Evolutionary conservation across 2,329 filamentous ascomycete genomes (phyloP), one percentile per base, ranked within the genome.

Genomic region (Xylaria sp.): DNA sequence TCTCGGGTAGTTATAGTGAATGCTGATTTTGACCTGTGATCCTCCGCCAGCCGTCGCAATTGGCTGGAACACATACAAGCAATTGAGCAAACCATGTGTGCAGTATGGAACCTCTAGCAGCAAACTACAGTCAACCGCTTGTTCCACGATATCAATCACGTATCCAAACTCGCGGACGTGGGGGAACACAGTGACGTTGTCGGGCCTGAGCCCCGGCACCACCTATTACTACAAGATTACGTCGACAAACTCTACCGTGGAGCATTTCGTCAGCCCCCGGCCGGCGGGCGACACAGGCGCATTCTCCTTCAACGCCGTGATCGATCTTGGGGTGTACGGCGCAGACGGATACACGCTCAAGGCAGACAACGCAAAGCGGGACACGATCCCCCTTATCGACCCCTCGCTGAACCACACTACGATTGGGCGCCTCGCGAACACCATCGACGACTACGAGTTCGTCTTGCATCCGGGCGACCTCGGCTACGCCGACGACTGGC

Each of bases 181-280:
- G 71, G 82, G 82, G 42, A 85, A 88, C 69, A 78, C 79, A 0
- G 86, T 86, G 0, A 79, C 79, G 1, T 75, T 89, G 39, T 78
- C 79, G 0, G 79, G 74, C 6, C 76, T 89, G 21, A 77, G 76
- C 0, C 82, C 87, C 0, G 85, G 83, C 0, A 88, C 86, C 1
- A 87, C 82, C 0, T 89, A 89, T 76, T 89, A 86, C 79, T 89
- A 89, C 79, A 82, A 86, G 78, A 88, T 89, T 57, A 80, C 79
- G 8, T 88, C 86, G 1, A 84, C 81, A 32, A 89, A 89, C 77
- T 86, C 86, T 0, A 85, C 75, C 3, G 78, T 85, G 8, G 81
- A 83, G 39, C 81, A 85, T 47, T 89, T 89, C 76, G 72, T 86
- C 57, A 89, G 84, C 69, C 83, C 85, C 3, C 84, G 87, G 0